A percentile compares a stretch with the other conserved stretches of the same genome.
Evolutionary conservation across 75 land plant genomes (phyloP).

Genomic region (Adiantum capillusveneris): DNA sequence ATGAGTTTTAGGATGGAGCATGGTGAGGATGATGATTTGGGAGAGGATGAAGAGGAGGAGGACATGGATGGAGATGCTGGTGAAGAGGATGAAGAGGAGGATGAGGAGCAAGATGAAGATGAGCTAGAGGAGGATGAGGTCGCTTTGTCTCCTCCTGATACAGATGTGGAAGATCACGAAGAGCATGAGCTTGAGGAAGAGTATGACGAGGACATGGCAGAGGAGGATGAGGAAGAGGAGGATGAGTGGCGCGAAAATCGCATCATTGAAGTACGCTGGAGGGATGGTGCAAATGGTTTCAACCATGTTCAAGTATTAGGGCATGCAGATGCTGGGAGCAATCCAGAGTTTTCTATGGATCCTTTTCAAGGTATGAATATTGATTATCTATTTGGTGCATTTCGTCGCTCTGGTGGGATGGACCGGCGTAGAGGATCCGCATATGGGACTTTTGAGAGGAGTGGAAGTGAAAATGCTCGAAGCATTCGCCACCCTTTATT

Average conservation of each 20-base stretch:
- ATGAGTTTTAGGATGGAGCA: constrained; percentile 61
- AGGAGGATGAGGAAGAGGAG: constrained; percentile 66
- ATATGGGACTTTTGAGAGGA: constrained; percentile 55
- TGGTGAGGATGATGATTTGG: constrained; percentile 63
- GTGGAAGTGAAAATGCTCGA: constrained; percentile 42
- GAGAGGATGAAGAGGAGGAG: constrained; percentile 84
- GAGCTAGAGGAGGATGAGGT: constrained; percentile 81
- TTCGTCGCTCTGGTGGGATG: constrained; percentile 53
- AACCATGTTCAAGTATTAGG: constrained; percentile 85
- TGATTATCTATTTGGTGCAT: constrained; percentile 75
- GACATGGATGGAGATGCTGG: constrained; percentile 58
- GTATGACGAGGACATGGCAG: constrained; percentile 75
- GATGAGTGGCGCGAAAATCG: constrained; percentile 83
- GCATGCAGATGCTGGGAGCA: constrained; percentile 50
- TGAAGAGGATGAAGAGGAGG: constrained; percentile 64
- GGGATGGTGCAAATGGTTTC: constrained; percentile 81
- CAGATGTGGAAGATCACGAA: constrained; percentile 94
- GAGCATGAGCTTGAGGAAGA: constrained; percentile 80
- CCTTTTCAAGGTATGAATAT: constrained; percentile 83
- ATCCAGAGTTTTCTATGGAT: constrained; percentile 75
- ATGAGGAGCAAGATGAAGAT: constrained; percentile 75
- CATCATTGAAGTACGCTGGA: constrained; percentile 90
- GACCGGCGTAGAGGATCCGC: constrained; percentile 61
- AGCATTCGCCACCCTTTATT: constrained; percentile 85
- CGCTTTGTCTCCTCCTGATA: constrained; percentile 77